Evolutionary conservation across 176 grass and related monocot genomes (phyloP).

Genomic region (Secale cereale): DNA sequence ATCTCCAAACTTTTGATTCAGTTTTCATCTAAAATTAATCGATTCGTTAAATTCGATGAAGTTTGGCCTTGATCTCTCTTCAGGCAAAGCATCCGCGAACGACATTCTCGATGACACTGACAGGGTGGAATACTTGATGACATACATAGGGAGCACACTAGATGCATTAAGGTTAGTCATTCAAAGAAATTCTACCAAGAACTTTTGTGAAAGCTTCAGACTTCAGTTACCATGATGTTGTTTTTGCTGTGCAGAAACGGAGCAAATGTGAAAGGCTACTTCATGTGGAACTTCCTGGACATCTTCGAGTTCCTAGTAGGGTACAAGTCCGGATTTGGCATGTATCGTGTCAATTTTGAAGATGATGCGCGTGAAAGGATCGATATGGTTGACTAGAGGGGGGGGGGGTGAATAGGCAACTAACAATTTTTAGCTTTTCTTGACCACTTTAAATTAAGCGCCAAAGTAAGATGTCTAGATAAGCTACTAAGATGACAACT

Average conservation of each 20-base stretch:
- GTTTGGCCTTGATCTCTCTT: neutral
- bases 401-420: no score
- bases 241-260: constrained; percentile 45
- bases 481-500: no score
- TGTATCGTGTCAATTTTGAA: constrained; percentile 55
- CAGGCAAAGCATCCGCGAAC: neutral
- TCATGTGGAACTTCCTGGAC: constrained; percentile 58
- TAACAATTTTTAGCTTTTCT: no score
- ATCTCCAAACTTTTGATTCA: neutral
- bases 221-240: neutral
- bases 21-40: neutral
- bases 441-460: no score
- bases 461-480: no score
- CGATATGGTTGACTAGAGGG: no score
- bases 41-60: neutral
- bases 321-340: constrained; percentile 38
- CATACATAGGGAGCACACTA: constrained; percentile 42
- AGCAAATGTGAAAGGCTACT: constrained; percentile 60
- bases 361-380: constrained; percentile 26
- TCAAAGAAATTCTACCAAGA: no score
- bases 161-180: constrained; percentile 41
- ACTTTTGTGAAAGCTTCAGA: no score
- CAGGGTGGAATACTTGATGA: constrained; percentile 55
- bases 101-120: constrained; percentile 42
- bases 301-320: constrained; percentile 48